Evolutionary conservation across 2,329 filamentous ascomycete species (phyloP), one percentile per base, ranked within the genome.

Genomic region (Penicillium frequentans): DNA sequence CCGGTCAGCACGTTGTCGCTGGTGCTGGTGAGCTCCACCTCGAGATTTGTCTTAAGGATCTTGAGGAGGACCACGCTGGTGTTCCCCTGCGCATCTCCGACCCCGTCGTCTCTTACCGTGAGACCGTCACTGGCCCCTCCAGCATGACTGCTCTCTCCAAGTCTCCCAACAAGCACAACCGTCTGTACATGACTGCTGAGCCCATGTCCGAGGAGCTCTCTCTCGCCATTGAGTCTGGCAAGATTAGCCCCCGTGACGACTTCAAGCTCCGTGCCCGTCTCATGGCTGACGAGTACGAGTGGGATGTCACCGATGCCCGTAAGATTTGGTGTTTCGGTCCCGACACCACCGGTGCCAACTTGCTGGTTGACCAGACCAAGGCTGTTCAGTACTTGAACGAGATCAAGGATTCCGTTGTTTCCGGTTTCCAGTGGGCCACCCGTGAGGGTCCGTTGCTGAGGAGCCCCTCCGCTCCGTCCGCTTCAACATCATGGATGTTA

Each of bases 151-250:
- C 95, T 69, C 86, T 99, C 74, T 98, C 95, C 81, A 99, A 99
- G 86, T 99, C 95, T 49, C 95, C 95, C 84, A 99, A 99, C 90
- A 99, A 99, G 91, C 95, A 99, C 90, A 99, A 99, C 87, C 93
- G 95, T 92, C 86, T 99, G 61, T 99, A 98, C 86, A 88, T 99
- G 82, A 86, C 86, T 79, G 95, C 95, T 66, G 83, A 92, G 82
- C 95, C 95, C 71, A 85, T 99, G 55, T 86, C 86, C 46, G 95
- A 99, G 86, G 95, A 98, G 71, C 89, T 99, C 60, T 85, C 90
- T 71, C 86, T 87, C 75, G 90, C 90, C 74, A 99, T 99, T 67
- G 95, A 99, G 84, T 67, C 76, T 55, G 95, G 95, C 84, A 95
- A 92, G 85, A 92, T 99, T 78, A 84, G 81, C 75, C 91, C 95